phyloP scores from a whole-genome alignment of 192 early-diverging fungal species.

The Coemansia sp. region DNA sequence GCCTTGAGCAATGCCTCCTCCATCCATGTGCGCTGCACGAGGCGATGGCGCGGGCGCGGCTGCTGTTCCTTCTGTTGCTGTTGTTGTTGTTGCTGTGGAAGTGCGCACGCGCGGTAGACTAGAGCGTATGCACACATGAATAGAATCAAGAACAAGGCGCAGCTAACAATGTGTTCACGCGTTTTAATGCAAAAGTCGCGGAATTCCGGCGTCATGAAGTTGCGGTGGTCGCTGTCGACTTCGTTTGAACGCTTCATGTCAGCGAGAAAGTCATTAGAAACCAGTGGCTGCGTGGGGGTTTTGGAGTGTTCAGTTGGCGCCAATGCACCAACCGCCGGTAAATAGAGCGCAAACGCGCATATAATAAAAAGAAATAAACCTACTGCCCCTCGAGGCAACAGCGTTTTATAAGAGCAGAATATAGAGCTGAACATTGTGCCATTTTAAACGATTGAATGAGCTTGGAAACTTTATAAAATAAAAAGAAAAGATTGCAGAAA shows the following conservation, averaged over 20 bases:
- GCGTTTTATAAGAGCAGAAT: background rate
- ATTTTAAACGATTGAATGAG: conserved; percentile 3
- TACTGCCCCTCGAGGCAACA: background rate
- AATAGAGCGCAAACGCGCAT: background rate
- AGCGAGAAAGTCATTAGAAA: conserved; percentile 26
- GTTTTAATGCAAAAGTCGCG: conserved; percentile 41
- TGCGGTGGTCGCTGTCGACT: conserved; percentile 48
- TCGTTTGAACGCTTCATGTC: conserved; percentile 51
- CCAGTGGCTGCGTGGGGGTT: background rate
- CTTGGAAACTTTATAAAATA: background rate
- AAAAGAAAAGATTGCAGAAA: background rate
- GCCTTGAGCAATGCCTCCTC: conserved; percentile 55
- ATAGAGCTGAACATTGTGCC: conserved; percentile 17
- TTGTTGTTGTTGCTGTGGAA: background rate
- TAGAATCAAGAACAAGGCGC: conserved; percentile 26
- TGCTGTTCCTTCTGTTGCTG: too few species aligned
- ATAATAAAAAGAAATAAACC: background rate
- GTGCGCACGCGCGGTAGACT: conserved; percentile 33
- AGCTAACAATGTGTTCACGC: conserved; percentile 48
- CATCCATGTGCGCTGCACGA: conserved; percentile 55
- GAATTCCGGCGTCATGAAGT: conserved; percentile 53
- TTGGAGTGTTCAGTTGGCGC: background rate
- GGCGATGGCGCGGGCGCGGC: conserved; percentile 43
- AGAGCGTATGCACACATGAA: conserved; percentile 34
- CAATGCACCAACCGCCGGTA: conserved; percentile 1